These are phyloP conservation scores for Pseudoscleropodium purum DNA, from an alignment of 225 moss, liverwort and hornwort species.

Conservation along the genomic window DNA sequence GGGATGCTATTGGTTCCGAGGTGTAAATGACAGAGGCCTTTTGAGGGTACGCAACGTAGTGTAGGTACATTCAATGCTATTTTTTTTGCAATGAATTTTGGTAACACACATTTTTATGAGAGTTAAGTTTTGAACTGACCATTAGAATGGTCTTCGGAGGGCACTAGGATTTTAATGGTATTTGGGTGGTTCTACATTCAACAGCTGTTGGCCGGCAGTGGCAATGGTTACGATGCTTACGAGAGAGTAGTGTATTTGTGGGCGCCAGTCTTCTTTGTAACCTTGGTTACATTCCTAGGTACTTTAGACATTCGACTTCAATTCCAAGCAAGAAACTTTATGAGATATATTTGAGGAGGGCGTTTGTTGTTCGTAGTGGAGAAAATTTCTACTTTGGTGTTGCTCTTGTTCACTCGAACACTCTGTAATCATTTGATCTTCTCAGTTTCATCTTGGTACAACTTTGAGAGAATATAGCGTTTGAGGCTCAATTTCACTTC, in stretches of 20 bases:
- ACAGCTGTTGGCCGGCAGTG: conserved; percentile 1
- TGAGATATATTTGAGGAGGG: conserved; percentile 1
- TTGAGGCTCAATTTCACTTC: neutral
- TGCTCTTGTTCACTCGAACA: neutral
- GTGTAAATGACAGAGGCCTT: neutral
- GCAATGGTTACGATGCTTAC: conserved; percentile 14
- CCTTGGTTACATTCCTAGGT: neutral
- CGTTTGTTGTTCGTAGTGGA: neutral
- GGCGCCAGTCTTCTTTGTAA: conserved; percentile 9
- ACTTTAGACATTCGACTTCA: conserved; percentile 2
- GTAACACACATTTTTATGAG: conserved; percentile 23
- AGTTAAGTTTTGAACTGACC: conserved; percentile 17
- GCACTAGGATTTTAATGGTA: neutral
- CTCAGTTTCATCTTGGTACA: neutral
- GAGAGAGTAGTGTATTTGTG: conserved; percentile 11
- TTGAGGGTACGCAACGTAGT: neutral
- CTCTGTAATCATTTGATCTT: neutral
- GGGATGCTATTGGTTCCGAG: neutral
- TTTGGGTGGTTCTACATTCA: conserved; percentile 6
- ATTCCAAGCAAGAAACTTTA: neutral
- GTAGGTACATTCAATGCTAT: conserved; percentile 13
- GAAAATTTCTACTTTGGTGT: neutral
- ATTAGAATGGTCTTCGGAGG: conserved; percentile 4
- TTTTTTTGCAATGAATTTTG: conserved; percentile 12
- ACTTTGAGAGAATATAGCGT: neutral